Percentiles rank a stretch among this genome's conserved stretches.
These are phyloP conservation scores for Leucocoprinus leucothites DNA, from an alignment of 768 basidiomycete genomes.

Conservation along the genomic window DNA sequence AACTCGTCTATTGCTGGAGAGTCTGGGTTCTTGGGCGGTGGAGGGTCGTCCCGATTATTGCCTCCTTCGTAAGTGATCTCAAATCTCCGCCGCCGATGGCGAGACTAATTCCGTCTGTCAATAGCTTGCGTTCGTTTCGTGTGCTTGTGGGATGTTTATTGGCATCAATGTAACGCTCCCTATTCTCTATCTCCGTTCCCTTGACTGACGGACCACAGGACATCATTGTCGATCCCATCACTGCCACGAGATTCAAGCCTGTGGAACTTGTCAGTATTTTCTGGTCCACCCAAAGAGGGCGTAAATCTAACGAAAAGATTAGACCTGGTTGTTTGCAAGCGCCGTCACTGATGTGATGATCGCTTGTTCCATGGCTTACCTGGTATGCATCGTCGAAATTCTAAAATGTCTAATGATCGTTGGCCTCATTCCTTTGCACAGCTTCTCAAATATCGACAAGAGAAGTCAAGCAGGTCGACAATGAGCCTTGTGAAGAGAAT, in stretches of 20 bases:
- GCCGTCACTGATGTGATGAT: background rate
- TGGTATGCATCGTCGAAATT: background rate
- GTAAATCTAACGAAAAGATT: background rate
- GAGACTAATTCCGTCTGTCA: background rate
- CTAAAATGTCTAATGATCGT: background rate
- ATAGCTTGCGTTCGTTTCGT: constrained; percentile 4
- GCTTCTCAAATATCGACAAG: background rate
- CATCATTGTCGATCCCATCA: background rate
- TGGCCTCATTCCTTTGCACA: background rate
- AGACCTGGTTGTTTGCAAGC: background rate
- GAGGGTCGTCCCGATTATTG: background rate
- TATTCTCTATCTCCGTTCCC: background rate
- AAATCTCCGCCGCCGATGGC: background rate
- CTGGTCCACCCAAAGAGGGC: background rate
- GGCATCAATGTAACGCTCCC: background rate
- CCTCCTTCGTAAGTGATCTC: background rate
- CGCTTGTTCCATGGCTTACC: constrained; percentile 4
- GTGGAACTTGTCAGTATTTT: background rate
- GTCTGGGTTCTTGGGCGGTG: background rate
- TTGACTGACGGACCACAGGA: background rate
- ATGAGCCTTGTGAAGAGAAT: background rate
- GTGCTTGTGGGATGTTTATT: background rate
- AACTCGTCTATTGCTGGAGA: constrained; percentile 9
- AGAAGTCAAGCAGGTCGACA: background rate
- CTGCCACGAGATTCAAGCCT: background rate